Conservation (phyloP, 2,329 filamentous ascomycete species). For the Phialophora verrucosa region DNA sequence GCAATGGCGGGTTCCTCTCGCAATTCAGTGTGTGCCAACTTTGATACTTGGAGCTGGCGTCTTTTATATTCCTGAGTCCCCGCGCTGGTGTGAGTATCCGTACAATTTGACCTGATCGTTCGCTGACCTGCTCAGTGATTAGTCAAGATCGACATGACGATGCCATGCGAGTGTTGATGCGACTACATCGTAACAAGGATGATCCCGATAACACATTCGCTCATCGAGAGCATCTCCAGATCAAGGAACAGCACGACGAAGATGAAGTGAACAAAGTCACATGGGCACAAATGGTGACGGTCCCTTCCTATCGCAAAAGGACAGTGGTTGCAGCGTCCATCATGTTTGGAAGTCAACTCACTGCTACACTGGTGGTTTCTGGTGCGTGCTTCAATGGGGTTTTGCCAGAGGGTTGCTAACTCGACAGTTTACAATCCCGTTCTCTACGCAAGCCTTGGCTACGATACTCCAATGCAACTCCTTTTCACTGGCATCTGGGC, state of each 20-base stretch:
- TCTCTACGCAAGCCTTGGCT: constrained; percentile 44
- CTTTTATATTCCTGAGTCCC: constrained; percentile 77
- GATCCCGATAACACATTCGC: constrained; percentile 21
- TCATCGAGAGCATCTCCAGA: constrained; percentile 26
- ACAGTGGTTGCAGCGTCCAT: constrained; percentile 39
- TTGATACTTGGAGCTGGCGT: constrained; percentile 71
- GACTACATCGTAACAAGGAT: constrained; percentile 24
- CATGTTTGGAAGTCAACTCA: constrained; percentile 43
- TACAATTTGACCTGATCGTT: constrained; percentile 18
- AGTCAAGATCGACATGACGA: constrained; percentile 45
- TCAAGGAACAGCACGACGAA: constrained; percentile 27
- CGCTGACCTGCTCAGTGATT: constrained; percentile 36
- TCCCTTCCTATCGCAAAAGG: constrained; percentile 29
- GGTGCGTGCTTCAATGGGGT: constrained; percentile 7
- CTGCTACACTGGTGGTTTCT: constrained; percentile 40
- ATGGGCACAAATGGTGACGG: constrained; percentile 22
- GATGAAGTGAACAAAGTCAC: constrained; percentile 22
- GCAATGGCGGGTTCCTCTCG: constrained; percentile 72
- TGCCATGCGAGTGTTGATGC: constrained; percentile 45
- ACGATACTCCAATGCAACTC: constrained; percentile 41
- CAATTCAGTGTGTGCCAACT: constrained; percentile 72
- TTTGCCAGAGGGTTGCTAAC: not conserved
- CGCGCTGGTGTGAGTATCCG: constrained; percentile 62
- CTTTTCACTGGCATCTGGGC: constrained; percentile 42
- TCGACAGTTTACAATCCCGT: constrained; percentile 36